Percentiles rank a stretch among this genome's conserved stretches.
These are phyloP conservation scores for Keqinozyma sinolaborantium DNA, from an alignment of 1,139 yeast genomes.

Conservation along the genomic window DNA sequence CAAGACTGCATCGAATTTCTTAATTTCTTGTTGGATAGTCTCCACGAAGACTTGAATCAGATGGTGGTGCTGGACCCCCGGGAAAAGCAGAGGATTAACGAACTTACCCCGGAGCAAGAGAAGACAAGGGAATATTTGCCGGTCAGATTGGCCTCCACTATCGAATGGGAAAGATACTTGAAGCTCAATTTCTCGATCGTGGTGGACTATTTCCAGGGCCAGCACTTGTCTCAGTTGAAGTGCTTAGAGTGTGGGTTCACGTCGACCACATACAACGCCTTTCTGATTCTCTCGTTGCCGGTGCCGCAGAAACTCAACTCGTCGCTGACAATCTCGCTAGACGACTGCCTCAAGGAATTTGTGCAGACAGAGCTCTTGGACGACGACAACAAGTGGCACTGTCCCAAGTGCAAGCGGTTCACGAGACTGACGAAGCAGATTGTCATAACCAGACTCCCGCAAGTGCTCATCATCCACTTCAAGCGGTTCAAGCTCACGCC, in stretches of 20 bases:
- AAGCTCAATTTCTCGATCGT: conserved; percentile 81
- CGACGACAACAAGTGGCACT: conserved; percentile 84
- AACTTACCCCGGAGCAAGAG: conserved; percentile 74
- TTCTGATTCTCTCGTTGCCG: conserved; percentile 73
- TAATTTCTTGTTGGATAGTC: conserved; percentile 75
- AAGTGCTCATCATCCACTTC: conserved; percentile 67
- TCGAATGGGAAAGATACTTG: conserved; percentile 92
- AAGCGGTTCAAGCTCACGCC: conserved; percentile 66
- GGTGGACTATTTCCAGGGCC: conserved; percentile 89
- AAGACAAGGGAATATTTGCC: conserved; percentile 69
- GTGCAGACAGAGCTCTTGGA: conserved; percentile 67
- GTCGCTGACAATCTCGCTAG: conserved; percentile 30
- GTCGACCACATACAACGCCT: conserved; percentile 85
- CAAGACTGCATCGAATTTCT: conserved; percentile 94
- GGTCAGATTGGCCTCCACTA: conserved; percentile 79
- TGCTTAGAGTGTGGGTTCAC: conserved; percentile 76
- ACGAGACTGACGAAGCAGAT: conserved; percentile 68
- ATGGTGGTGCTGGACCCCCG: conserved; percentile 32
- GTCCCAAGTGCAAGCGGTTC: conserved; percentile 72
- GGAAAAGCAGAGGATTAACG: conserved; percentile 39
- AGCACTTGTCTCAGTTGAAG: conserved; percentile 73
- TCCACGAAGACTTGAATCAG: conserved; percentile 86
- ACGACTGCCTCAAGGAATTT: conserved; percentile 70
- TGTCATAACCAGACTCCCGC: conserved; percentile 69
- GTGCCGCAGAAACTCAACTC: conserved; percentile 44